phyloP scores from a whole-genome alignment of 805 yeast species.

The Helenozyma baotianmanensis region DNA sequence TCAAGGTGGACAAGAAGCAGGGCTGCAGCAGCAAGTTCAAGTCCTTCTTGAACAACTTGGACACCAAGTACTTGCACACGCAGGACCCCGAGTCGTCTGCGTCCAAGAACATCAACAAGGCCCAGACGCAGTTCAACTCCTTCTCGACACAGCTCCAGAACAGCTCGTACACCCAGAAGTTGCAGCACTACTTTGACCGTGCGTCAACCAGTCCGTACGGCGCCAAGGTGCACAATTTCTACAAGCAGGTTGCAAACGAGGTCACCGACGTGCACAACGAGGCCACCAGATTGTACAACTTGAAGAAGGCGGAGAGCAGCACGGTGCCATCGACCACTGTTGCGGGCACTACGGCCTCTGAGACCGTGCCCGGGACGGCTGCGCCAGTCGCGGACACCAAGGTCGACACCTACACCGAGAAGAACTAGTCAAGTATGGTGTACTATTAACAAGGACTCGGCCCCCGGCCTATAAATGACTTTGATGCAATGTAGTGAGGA shows the following conservation, averaged over 20 bases:
- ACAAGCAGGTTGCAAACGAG: slow-evolving; percentile 50
- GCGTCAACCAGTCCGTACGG: slow-evolving; percentile 50
- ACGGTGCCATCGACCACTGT: no score
- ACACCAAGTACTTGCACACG: slow-evolving; percentile 54
- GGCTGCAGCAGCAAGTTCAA: slow-evolving; percentile 58
- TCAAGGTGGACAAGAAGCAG: slow-evolving; percentile 59
- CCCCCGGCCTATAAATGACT: no score
- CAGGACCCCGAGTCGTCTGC: slow-evolving; percentile 47
- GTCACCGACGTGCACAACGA: slow-evolving; percentile 66
- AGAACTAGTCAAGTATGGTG: no score
- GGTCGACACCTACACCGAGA: no score
- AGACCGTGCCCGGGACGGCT: no score
- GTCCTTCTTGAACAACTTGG: slow-evolving; percentile 50
- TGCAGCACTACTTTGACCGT: slow-evolving; percentile 44
- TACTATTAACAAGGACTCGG: no score
- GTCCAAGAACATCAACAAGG: slow-evolving; percentile 28
- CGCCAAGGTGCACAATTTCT: slow-evolving; percentile 55
- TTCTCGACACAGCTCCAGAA: slow-evolving; percentile 29
- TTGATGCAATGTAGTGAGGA: no score
- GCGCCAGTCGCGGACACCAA: no score
- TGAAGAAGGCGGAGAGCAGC: slow-evolving; percentile 37
- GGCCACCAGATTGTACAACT: slow-evolving; percentile 64
- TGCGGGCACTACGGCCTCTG: no score
- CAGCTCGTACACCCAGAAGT: slow-evolving; percentile 28
- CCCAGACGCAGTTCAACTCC: slow-evolving; percentile 28